Evolutionary conservation across 2,329 filamentous ascomycete genomes (phyloP).

Genomic region (Scedosporium dehoogii): DNA sequence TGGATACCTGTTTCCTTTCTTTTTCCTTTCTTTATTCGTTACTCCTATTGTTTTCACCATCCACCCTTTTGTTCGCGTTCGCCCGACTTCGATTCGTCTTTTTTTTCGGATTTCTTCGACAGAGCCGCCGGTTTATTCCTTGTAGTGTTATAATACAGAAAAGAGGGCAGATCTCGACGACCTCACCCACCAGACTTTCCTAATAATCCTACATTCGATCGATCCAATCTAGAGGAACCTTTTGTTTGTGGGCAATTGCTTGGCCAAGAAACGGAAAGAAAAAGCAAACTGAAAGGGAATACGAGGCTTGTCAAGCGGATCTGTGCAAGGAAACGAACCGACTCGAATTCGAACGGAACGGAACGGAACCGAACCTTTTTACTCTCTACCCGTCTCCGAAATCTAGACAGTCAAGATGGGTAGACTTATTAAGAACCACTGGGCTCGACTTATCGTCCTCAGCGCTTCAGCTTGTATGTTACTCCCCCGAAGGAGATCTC

Average conservation of each 20-base stretch:
- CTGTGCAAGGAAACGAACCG: not conserved
- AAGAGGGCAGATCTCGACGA: constrained; percentile 9
- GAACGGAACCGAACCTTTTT: constrained; percentile 8
- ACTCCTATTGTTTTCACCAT: constrained; percentile 7
- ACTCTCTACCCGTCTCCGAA: constrained; percentile 5
- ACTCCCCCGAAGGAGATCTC: not conserved
- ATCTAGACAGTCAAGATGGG: constrained; percentile 54
- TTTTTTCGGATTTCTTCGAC: constrained; percentile 10
- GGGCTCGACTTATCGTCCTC: constrained; percentile 87
- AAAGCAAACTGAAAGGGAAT: constrained; percentile 8
- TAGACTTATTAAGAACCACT: constrained; percentile 98
- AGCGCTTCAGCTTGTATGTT: constrained; percentile 66
- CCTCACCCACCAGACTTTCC: not conserved
- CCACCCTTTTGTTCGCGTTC: constrained; percentile 9
- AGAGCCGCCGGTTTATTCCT: not conserved
- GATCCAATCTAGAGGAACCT: not conserved
- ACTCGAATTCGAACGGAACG: not conserved
- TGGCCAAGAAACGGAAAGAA: not conserved
- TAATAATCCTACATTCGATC: constrained; percentile 8
- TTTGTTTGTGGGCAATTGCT: constrained; percentile 1
- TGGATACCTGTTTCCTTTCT: constrained; percentile 34
- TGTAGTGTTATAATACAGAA: not conserved
- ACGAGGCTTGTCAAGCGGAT: constrained; percentile 9
- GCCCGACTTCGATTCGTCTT: constrained; percentile 9
- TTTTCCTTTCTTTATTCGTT: constrained; percentile 11